phyloP scores from a whole-genome alignment of 2,329 filamentous ascomycete genomes.

The Penicillium sp. region DNA sequence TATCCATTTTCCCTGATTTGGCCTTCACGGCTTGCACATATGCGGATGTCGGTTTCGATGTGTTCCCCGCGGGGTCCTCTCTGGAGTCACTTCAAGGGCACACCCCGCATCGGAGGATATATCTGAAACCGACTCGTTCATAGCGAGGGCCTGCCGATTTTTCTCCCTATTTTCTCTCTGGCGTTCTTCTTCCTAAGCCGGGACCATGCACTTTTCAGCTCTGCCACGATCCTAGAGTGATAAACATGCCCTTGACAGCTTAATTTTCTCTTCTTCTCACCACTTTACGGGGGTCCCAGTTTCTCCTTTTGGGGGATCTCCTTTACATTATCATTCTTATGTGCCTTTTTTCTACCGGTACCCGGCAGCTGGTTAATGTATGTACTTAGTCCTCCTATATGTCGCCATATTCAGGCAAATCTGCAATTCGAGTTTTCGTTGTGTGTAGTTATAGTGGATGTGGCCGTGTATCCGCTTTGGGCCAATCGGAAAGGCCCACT shows the following conservation, averaged over 20 bases:
- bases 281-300: conserved; percentile 18
- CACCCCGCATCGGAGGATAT: conserved; percentile 8
- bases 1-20: conserved; percentile 26
- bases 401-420: conserved; percentile 14
- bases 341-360: conserved; percentile 27
- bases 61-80: conserved; percentile 5
- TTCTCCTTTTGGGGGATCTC: conserved; percentile 14
- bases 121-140: conserved; percentile 27
- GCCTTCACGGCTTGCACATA: conserved; percentile 36
- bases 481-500: conserved; percentile 28
- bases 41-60: conserved; percentile 17
- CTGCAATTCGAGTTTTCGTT: conserved; percentile 15
- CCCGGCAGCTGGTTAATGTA: conserved; percentile 40
- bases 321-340: conserved; percentile 19
- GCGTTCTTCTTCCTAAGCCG: conserved; percentile 33
- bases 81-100: background rate
- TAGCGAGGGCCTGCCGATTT: conserved; percentile 32
- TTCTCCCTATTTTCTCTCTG: conserved; percentile 21
- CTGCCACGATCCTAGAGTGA: conserved; percentile 46
- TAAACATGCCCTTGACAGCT: conserved; percentile 26
- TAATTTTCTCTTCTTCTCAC: conserved; percentile 22
- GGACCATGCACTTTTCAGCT: conserved; percentile 32
- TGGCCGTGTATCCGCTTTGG: conserved; percentile 2
- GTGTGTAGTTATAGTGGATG: conserved; percentile 4
- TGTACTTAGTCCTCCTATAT: conserved; percentile 36